Base-by-base conservation (phyloP, 2,329 filamentous ascomycete species). In the Exophiala calicioides region DNA sequence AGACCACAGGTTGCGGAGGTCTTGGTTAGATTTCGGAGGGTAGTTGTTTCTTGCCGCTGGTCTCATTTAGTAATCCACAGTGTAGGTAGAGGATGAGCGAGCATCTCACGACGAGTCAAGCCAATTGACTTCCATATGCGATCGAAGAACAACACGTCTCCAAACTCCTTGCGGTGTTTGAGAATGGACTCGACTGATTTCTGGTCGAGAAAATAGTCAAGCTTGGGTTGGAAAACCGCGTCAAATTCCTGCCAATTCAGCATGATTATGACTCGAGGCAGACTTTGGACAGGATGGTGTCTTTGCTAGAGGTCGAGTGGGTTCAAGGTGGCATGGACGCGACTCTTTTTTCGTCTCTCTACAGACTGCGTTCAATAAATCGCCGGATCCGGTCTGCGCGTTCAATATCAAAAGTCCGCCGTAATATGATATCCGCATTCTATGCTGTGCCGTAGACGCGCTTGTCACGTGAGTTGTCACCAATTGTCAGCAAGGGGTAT, bases 131-230 rank as follows among this genome's bases (percentile, higher is more conserved):
- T 80, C 51, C 93, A 71, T 30, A 94, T 80, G 43, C 85, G 81
- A 65, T 94, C 88, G 62, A 91, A 84, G 67, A 93, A 94, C 47
- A 91, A 78, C 47, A 78, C 73, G 57, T 85, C 84, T 51, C 84
- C 81, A 15, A 90, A 74, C 37, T 70, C 77, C 60, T 83, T 85
- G 57, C 87, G 83, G 61, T 80, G 80, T 21, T 75, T 70, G 49
- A 85, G 76, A 44, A 90, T 87, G 36, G 81, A 77, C 36, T 83
- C 76, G 44, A 81, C 70, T 23, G 77, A 66, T 50, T 77, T 76
- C 47, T 80, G 75, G 60, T 82, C 78, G 65, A 87, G 88, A 2
- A 78, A 75, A 48, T 80, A 80, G 4, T 78, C 75, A 4, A 75
- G 70, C 43, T 81, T 76, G 30, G 78, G 72, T 16, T 74, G 74